Evolutionary conservation across 208 protist genomes (phyloP).

Genomic region (Trypanosoma boissoni): DNA sequence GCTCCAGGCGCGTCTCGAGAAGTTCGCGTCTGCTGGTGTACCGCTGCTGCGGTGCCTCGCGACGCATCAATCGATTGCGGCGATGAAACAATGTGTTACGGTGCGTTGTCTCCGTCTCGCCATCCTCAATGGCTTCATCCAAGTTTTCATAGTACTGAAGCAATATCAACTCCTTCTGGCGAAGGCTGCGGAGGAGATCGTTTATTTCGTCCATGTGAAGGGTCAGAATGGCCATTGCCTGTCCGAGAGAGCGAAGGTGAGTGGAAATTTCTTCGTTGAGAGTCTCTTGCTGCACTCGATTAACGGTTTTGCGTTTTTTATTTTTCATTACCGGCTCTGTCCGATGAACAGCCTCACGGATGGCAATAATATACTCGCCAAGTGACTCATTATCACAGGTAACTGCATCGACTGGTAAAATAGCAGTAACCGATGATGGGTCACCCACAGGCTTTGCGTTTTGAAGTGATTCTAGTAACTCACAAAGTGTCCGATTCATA

Average conservation of each 20-base stretch:
- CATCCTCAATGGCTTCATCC: slow-evolving; percentile 43
- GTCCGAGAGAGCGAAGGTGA: slow-evolving; percentile 27
- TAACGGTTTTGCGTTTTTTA: slow-evolving; percentile 8
- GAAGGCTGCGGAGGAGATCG: slow-evolving; percentile 24
- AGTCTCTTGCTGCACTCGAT: not conserved
- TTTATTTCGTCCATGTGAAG: slow-evolving; percentile 33
- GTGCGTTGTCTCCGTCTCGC: slow-evolving; percentile 1
- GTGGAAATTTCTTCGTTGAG: slow-evolving; percentile 23
- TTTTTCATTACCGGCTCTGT: not conserved
- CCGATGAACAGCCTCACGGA: not conserved
- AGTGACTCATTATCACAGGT: not conserved
- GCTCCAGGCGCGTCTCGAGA: slow-evolving; percentile 41
- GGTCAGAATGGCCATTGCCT: slow-evolving; percentile 39
- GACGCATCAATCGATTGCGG: slow-evolving; percentile 37
- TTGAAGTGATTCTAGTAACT: no score
- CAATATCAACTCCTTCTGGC: slow-evolving; percentile 32
- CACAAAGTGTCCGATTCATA: no score
- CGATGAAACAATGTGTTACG: slow-evolving; percentile 45
- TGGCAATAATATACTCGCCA: not conserved
- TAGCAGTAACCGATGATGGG: no score
- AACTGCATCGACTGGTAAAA: not conserved
- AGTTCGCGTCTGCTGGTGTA: slow-evolving; percentile 32
- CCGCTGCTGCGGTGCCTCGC: slow-evolving; percentile 30
- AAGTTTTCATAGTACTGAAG: slow-evolving; percentile 62
- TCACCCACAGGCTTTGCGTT: no score